Evolutionary conservation across 2,329 filamentous ascomycete species (phyloP).

Genomic region (Aspergillus nomiae): DNA sequence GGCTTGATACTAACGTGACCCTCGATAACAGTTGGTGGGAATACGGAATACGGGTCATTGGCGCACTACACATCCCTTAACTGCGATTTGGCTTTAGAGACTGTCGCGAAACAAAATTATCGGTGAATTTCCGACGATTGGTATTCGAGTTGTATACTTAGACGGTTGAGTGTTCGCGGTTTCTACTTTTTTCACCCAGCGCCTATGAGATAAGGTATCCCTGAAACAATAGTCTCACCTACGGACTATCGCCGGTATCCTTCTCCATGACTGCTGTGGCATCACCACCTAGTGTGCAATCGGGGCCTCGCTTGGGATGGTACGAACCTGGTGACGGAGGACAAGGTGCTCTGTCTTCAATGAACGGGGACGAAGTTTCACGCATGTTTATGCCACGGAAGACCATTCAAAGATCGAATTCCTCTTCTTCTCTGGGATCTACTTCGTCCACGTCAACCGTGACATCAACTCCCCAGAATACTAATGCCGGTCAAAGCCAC

Average conservation of each 20-base stretch:
- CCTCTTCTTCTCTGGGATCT: slow-evolving; percentile 77
- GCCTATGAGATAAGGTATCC: slow-evolving; percentile 16
- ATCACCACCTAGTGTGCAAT: slow-evolving; percentile 65
- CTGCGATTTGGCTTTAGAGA: background rate
- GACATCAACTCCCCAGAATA: slow-evolving; percentile 33
- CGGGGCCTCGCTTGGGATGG: slow-evolving; percentile 63
- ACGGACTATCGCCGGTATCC: slow-evolving; percentile 20
- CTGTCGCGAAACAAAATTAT: slow-evolving; percentile 11
- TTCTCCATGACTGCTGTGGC: slow-evolving; percentile 67
- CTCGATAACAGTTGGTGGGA: slow-evolving; percentile 26
- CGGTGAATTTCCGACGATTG: slow-evolving; percentile 4
- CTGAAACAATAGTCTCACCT: slow-evolving; percentile 12
- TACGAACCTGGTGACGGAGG: slow-evolving; percentile 57
- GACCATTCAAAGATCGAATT: slow-evolving; percentile 81
- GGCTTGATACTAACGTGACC: slow-evolving; percentile 36
- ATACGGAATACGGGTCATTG: slow-evolving; percentile 8
- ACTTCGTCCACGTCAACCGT: slow-evolving; percentile 57
- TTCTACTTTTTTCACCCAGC: slow-evolving; percentile 4
- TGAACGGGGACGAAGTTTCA: slow-evolving; percentile 81
- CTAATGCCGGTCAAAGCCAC: slow-evolving; percentile 40
- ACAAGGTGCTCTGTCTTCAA: slow-evolving; percentile 65
- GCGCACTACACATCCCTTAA: slow-evolving; percentile 14
- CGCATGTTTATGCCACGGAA: slow-evolving; percentile 91
- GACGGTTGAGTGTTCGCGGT: slow-evolving; percentile 7
- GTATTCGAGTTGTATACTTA: background rate